A percentile compares a stretch with the other conserved stretches of the same genome.
These are phyloP conservation scores for Protea cynaroides DNA, from an alignment of 164 flowering plant genomes.

Conservation along the genomic window DNA sequence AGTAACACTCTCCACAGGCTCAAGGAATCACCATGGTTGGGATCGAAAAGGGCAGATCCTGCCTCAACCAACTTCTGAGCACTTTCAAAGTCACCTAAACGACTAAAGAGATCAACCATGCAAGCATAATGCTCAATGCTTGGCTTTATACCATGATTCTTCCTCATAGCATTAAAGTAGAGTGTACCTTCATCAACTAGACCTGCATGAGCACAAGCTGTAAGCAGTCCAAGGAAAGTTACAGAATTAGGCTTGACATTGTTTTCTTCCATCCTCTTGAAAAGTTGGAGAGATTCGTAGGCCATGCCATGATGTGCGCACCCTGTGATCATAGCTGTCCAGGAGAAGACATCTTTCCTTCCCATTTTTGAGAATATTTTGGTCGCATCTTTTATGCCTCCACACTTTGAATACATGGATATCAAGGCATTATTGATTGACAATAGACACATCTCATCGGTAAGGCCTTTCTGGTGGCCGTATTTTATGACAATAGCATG, in stretches of 20 bases:
- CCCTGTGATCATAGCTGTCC: conserved; percentile 36
- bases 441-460: conserved; percentile 4
- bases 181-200: conserved; percentile 21
- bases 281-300: conserved; percentile 19
- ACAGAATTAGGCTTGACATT: conserved; percentile 23
- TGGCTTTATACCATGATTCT: conserved; percentile 20
- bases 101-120: conserved; percentile 32
- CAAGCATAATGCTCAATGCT: conserved; percentile 34
- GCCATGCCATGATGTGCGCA: conserved; percentile 31
- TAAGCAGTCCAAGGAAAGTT: conserved; percentile 30
- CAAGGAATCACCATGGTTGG: conserved; percentile 9
- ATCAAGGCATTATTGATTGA: conserved; percentile 27
- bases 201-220: conserved; percentile 34
- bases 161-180: conserved; percentile 27
- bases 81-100: conserved; percentile 23
- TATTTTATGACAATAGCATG: conserved; percentile 20
- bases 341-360: conserved; percentile 29
- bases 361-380: conserved; percentile 18
- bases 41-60: conserved; percentile 11
- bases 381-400: conserved; percentile 26
- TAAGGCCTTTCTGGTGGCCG: background rate
- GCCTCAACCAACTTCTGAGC: conserved; percentile 14
- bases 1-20: conserved; percentile 30
- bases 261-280: conserved; percentile 21
- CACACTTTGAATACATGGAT: conserved; percentile 37